Base-by-base conservation (phyloP, 2,329 filamentous ascomycete genomes). In the Calonectria pauciramosa region DNA sequence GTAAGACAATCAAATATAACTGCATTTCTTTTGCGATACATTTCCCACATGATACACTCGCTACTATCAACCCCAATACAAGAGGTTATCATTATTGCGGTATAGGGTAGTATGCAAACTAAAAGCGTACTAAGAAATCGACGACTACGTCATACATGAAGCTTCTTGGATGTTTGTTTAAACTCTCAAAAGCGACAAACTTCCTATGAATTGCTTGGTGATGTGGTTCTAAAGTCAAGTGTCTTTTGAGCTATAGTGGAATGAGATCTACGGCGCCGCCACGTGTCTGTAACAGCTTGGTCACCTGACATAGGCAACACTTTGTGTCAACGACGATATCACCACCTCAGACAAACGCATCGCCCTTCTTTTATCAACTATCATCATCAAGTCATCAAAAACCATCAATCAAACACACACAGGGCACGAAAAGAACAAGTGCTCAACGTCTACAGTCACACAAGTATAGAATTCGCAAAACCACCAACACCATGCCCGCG, bases 401-500 rank as follows among this genome's bases (percentile, higher is more conserved):
- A 38, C 11, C 14, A 26, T 28, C 56, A 28, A 41, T 28, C 13
- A 10, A 36, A 65, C 14, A 28, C 26, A 34, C 13, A 34, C 10
- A n/a, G 2, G 8, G 5, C 14, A 23, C 13, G n/a, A 18, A 11
- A 23, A 14, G 11, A 34, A n/a, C 14, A 16, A 9, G 6, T 11
- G 11, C 2, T 30, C 52, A 63, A 38, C 30, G 6, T 38, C 36
- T 54, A 13, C 52, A 9, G 36, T 38, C 18, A 56, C 9, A 8
- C 38, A 26, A 73, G 16, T 16, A 49, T 32, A 64, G 8, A 20
- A 14, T 30, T 20, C 36, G 13, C 41, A 9, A 41, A 49, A 49
- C 26, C 11, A 23, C 26, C 38, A 34, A 49, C 80, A 85, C 60
- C n/a, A 93, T 93, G 91, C 87, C 91, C 64, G 88, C 91, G n/a